Evolutionary conservation across 371 early-diverging fungal species (phyloP), one percentile per base, ranked within the genome.

Genomic region (Thermomucor indicae-seudaticae): DNA sequence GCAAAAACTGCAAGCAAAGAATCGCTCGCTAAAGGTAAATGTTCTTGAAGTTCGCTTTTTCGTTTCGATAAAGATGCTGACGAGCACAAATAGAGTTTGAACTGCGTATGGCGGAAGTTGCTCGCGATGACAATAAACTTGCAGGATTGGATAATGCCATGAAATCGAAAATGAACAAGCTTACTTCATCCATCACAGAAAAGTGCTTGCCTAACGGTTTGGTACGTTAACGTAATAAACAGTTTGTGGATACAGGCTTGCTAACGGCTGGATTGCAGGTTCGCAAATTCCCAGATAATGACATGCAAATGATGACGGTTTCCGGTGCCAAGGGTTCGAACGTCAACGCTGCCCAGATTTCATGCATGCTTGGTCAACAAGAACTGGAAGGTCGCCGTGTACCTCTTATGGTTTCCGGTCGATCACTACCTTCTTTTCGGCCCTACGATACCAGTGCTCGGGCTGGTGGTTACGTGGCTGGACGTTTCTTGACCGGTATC

Each of bases 401-500:
- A 35, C 98, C 99, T 23, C 80, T 96, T 23, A 98, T 99, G 99
- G 86, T 94, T 3, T 91, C 91, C 43, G 99, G 98, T 49, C 96
- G 96, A 64, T 92, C 99, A 0, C 68, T 99, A 49, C 99, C 99
- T 8, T 95, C 95, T 31, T 99, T 99, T 80, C 70, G 74, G 38
- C 86, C 93, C 3, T 92, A 83, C 47, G 97, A 97, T 57, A 83
- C 90, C 3, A 75, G 84, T 30, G 91, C 95, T 2, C 82, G 94
- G 55, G 96, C 99, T 30, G 98, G 97, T 68, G 99, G 99, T 31
- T 99, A 86, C 65, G 93, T 99, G 68, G 89, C 94, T 20, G 96
- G 96, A 53, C 90, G 99, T 62, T 99, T 99, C 91, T 89, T 99
- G 83, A 97, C 98, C 3, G 99, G 99, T 43, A 93, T 99, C 60